Evolutionary conservation across 805 yeast species (phyloP), one percentile per base, ranked within the genome.

Genomic region (Brettanomyces anomalus): DNA sequence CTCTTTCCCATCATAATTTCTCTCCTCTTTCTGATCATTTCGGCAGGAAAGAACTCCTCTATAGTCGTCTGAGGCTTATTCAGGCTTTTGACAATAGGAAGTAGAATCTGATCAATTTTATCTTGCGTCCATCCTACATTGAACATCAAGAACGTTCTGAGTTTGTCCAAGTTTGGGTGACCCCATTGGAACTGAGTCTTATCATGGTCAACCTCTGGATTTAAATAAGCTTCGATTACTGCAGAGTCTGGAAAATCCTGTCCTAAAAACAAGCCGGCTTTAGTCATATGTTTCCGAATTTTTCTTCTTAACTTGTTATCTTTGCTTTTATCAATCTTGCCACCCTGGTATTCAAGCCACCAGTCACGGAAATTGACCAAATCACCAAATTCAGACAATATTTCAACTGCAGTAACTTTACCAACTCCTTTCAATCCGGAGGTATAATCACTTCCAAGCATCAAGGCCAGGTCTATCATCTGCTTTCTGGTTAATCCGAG

Each of bases 401-500:
- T 75, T 59, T 93, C 97, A 77, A 87, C 77, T 0, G 95, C 93
- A 16, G 81, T 72, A 1, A 93, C 97, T 0, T 96, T 96, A 1
- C 99, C 99, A 46, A 93, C 73, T 3, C 97, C 95, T 45, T 85
- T 81, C 31, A 93, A 63, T 0, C 99, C 99, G 42, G 81, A 85
- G 0, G 98, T 89, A 58, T 93, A 93, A 64, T 93, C 98, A 60
- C 96, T 86, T 0, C 99, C 99, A 17, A 93, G 63, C 20, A 93
- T 61, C 39, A 80, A 71, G 0, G 97, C 98, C 46, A 93, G 62
- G 36, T 85, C 87, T 24, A 93, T 86, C 59, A 93, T 62, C 44
- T 74, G 74, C 1, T 64, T 54, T 44, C 86, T 75, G 41, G 65
- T 70, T 15, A 93, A 67, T 0, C 94, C 94, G 3, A 87, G 59